phyloP scores from a whole-genome alignment of 2,329 filamentous ascomycete species.

The Fusarium papillatum region DNA sequence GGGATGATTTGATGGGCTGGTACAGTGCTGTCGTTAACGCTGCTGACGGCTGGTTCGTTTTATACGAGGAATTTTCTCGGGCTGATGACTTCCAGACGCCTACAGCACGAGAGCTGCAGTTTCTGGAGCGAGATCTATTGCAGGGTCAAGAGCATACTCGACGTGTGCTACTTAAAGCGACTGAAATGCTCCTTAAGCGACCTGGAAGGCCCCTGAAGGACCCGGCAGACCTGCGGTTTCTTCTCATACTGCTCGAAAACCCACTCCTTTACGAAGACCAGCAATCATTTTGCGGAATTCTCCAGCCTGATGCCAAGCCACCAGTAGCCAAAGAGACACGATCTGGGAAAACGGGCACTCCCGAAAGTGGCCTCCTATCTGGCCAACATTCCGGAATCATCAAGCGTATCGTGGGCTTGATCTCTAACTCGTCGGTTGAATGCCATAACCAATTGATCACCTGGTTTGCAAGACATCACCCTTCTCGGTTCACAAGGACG shows the following conservation, averaged over 20 bases:
- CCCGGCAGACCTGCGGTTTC: conserved; percentile 80
- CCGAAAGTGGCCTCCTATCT: conserved; percentile 59
- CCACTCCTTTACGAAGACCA: conserved; percentile 74
- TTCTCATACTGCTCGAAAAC: conserved; percentile 84
- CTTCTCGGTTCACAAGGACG: conserved; percentile 75
- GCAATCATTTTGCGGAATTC: conserved; percentile 56
- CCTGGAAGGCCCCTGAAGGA: conserved; percentile 78
- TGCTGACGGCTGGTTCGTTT: conserved; percentile 75
- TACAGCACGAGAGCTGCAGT: conserved; percentile 54
- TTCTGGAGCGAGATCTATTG: conserved; percentile 62
- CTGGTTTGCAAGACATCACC: conserved; percentile 82
- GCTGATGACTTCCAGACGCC: conserved; percentile 44
- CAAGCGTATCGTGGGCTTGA: conserved; percentile 85
- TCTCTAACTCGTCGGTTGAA: conserved; percentile 81
- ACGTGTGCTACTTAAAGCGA: conserved; percentile 80
- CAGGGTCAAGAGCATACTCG: conserved; percentile 78
- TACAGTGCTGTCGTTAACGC: conserved; percentile 78
- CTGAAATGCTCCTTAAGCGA: conserved; percentile 83
- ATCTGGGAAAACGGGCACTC: conserved; percentile 25
- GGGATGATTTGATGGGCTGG: conserved; percentile 79
- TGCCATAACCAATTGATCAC: conserved; percentile 83
- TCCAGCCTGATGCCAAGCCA: conserved; percentile 47
- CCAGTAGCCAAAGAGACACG: conserved; percentile 27
- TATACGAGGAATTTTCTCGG: conserved; percentile 66
- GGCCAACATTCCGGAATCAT: conserved; percentile 86